Base-by-base conservation (phyloP, 108 stramenopile species). In the Fragilaria crotonensis region DNA sequence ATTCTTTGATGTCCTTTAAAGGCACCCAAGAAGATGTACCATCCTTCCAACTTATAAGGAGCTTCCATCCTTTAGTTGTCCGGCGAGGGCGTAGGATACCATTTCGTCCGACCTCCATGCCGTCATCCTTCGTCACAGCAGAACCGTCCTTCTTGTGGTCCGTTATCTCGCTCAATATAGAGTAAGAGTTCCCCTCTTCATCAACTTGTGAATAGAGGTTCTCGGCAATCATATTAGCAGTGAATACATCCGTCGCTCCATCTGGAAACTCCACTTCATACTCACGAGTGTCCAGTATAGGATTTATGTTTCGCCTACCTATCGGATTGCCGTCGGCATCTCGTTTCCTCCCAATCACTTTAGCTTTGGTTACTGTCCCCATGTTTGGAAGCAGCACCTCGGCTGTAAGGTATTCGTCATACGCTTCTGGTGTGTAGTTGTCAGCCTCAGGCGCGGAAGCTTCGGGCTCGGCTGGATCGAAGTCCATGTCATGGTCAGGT, bases 1-100 rank as follows among this genome's bases (percentile, higher is more conserved):
- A 59, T 9, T 36, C 68, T 11, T n/a, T n/a, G n/a, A n/a, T n/a
- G n/a, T n/a, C n/a, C n/a, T n/a, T n/a, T n/a, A n/a, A n/a, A n/a
- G n/a, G 2, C 2, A 45, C 49, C 71, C 71, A 73, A 27, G 56
- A 49, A 1, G 67, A 60, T 0, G 51, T 46, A 0, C 50, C 55
- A 62, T 71, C 74, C 67, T 50, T 59, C 72, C 64, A 76, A 53
- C 67, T 63, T 52, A 28, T 62, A 52, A 22, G 62, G 26, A 57
- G 56, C 58, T 72, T 29, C 77, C 52, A 64, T 11, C 73, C 73
- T 30, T 25, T 44, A 11, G 73, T 75, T 20, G 62, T 64, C 46
- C 45, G 19, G n/a, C n/a, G n/a, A n/a, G n/a, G n/a, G n/a, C n/a
- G n/a, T n/a, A n/a, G n/a, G 4, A 21, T 20, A 7, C 56, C 44